A percentile compares a stretch with the other conserved stretches of the same genome.
Evolutionary conservation across 441 rosid genomes (phyloP).

Genomic region (Sinapis alba): DNA sequence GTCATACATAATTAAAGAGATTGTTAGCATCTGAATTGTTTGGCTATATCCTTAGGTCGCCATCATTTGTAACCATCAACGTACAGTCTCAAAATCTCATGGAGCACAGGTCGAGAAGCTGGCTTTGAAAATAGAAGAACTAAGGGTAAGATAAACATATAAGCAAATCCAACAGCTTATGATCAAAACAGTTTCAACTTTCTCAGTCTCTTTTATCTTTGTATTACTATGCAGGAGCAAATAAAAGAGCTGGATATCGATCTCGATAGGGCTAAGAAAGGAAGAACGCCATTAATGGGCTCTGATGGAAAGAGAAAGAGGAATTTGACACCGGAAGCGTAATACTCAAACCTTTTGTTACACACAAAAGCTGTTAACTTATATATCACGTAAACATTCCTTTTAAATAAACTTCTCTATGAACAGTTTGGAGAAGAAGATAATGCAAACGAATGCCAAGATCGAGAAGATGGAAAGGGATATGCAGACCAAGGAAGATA

Average conservation of each 20-base stretch:
- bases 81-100: slow-evolving; percentile 89
- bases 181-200: not conserved
- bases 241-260: slow-evolving; percentile 73
- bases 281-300: slow-evolving; percentile 87
- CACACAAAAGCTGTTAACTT: not conserved
- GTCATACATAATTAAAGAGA: slow-evolving; percentile 12
- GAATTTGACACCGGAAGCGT: slow-evolving; percentile 90
- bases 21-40: not conserved
- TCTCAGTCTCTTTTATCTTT: slow-evolving; percentile 25
- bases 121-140: slow-evolving; percentile 81
- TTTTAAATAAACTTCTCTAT: not conserved
- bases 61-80: slow-evolving; percentile 99
- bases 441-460: slow-evolving; percentile 61
- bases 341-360: slow-evolving; percentile 32
- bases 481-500: slow-evolving; percentile 88
- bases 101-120: slow-evolving; percentile 86
- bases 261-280: slow-evolving; percentile 89
- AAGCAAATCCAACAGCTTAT: not conserved
- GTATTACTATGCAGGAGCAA: slow-evolving; percentile 51
- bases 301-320: slow-evolving; percentile 93
- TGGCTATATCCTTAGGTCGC: slow-evolving; percentile 68
- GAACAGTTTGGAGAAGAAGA: slow-evolving; percentile 78
- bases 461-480: slow-evolving; percentile 90
- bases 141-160: slow-evolving; percentile 56
- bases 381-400: not conserved